These are phyloP conservation scores for Aspergillus sp. DNA, from an alignment of 2,329 filamentous ascomycete genomes.

Conservation along the genomic window DNA sequence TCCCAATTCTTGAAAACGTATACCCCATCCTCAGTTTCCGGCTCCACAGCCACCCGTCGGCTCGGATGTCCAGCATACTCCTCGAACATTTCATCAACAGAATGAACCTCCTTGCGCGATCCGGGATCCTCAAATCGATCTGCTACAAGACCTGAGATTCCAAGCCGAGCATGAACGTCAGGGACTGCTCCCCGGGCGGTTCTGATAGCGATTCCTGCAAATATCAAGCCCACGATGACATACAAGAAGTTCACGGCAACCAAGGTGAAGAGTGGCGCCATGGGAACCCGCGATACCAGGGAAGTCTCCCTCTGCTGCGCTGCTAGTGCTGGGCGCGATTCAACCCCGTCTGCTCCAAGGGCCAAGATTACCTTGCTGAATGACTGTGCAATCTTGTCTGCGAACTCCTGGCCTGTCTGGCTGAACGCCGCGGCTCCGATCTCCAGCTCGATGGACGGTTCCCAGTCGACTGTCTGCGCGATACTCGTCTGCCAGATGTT, in stretches of 20 bases:
- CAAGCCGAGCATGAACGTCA: conserved; percentile 2
- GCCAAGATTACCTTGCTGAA: conserved; percentile 1
- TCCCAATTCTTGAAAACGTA: neutral
- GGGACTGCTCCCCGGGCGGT: neutral
- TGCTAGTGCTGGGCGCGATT: neutral
- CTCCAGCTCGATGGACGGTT: neutral
- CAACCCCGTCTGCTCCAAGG: neutral
- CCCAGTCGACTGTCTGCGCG: neutral
- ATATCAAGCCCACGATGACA: neutral
- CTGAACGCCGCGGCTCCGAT: neutral
- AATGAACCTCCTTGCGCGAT: neutral
- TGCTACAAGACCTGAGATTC: neutral
- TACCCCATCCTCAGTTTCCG: neutral
- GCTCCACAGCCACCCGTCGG: neutral
- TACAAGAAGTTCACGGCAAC: conserved; percentile 5
- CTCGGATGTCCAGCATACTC: neutral
- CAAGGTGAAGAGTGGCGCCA: conserved; percentile 1
- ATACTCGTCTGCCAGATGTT: conserved; percentile 15
- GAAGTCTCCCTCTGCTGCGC: neutral
- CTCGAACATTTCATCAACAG: neutral
- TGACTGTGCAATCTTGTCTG: conserved; percentile 1
- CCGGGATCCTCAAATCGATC: conserved; percentile 1
- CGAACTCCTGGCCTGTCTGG: conserved; percentile 6
- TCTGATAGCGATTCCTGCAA: neutral
- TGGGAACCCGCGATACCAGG: neutral